Percentiles rank a stretch among this genome's conserved stretches.
Evolutionary conservation across 495 filamentous ascomycete species (phyloP).

Genomic region (Pseudomonodictys pantanalensis): DNA sequence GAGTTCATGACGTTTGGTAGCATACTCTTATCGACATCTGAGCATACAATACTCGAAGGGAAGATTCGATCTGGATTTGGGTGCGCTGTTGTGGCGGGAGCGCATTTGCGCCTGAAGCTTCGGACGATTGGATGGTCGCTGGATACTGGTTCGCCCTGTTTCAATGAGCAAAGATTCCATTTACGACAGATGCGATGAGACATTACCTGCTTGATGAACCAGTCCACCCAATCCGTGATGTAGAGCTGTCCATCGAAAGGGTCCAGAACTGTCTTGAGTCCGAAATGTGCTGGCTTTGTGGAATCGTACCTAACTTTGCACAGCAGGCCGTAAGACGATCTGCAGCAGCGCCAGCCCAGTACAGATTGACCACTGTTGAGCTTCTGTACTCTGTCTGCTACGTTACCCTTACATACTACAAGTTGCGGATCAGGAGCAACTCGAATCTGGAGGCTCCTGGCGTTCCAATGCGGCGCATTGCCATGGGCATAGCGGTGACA

Average conservation of each 20-base stretch:
- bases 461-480: constrained; percentile 16
- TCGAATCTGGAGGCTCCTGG: constrained; percentile 36
- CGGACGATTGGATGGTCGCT: constrained; percentile 20
- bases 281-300: constrained; percentile 31
- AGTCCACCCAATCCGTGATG: constrained; percentile 27
- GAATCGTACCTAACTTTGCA: constrained; percentile 40
- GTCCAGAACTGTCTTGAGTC: constrained; percentile 23
- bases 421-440: constrained; percentile 45
- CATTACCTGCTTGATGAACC: constrained; percentile 36
- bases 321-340: constrained; percentile 37
- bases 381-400: constrained; percentile 38
- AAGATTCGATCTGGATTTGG: constrained; percentile 17
- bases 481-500: constrained; percentile 29
- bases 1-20: constrained; percentile 10
- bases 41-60: constrained; percentile 8
- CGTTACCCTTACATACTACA: constrained; percentile 44
- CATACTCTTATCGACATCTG: constrained; percentile 6
- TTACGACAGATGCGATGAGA: too few relatives aligned
- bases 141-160: constrained; percentile 21
- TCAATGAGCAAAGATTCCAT: too few relatives aligned
- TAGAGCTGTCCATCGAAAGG: constrained; percentile 29
- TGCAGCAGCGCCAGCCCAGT: constrained; percentile 39
- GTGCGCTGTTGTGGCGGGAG: constrained; percentile 2
- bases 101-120: constrained; percentile 11
- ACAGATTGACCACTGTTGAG: constrained; percentile 34